A percentile compares a stretch with the other conserved stretches of the same genome.
Conservation (phyloP, 2,329 filamentous ascomycete genomes). For the Cercospora sp. region DNA sequence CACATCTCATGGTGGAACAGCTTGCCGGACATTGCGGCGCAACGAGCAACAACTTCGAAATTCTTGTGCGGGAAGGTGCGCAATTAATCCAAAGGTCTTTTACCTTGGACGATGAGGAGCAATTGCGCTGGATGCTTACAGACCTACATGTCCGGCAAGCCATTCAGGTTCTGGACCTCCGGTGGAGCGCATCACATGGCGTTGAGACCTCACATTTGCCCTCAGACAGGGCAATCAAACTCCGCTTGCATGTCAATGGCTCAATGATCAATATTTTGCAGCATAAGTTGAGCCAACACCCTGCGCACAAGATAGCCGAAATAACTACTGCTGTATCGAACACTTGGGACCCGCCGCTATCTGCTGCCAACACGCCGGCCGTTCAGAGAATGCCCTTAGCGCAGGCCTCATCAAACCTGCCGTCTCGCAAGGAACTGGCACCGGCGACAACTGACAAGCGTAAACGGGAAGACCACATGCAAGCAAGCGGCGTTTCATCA, state of each 20-base stretch:
- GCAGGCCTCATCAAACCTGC: neutral
- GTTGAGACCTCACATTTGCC: too few species aligned
- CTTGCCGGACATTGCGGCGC: constrained; percentile 2
- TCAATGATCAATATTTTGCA: neutral
- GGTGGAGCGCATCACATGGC: neutral
- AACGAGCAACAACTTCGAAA: neutral
- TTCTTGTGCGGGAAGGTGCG: neutral
- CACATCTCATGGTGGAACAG: neutral
- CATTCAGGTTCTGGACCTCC: neutral
- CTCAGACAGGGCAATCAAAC: neutral
- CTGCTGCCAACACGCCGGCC: neutral
- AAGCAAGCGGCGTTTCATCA: neutral
- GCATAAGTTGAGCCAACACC: neutral
- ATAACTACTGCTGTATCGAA: neutral
- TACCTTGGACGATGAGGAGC: neutral
- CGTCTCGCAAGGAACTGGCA: neutral
- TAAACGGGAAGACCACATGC: neutral
- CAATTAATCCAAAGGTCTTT: neutral
- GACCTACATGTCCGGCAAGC: neutral
- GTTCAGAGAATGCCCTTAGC: neutral
- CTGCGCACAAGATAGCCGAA: neutral
- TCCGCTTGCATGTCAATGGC: neutral
- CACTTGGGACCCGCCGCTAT: neutral
- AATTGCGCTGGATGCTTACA: constrained; percentile 2
- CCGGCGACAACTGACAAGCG: neutral